A percentile compares a stretch with the other conserved stretches of the same genome.
Conservation (phyloP, 225 moss, liverwort and hornwort genomes). For the Pseudoscleropodium purum region DNA sequence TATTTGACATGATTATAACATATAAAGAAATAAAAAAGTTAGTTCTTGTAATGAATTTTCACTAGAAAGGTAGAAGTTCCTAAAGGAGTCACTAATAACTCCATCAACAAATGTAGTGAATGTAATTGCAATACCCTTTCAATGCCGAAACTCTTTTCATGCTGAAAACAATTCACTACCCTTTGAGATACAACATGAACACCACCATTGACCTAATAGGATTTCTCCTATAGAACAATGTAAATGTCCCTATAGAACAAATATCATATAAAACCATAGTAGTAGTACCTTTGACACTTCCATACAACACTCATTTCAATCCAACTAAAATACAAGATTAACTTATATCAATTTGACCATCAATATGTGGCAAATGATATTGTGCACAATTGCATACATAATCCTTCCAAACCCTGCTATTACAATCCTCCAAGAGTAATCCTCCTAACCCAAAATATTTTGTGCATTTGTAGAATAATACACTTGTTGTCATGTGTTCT, state of each 20-base stretch:
- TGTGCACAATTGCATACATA: accelerated
- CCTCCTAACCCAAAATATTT: accelerated
- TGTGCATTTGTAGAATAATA: neutral
- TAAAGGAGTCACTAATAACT: no score
- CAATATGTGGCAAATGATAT: neutral
- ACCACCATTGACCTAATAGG: accelerated
- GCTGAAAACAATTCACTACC: no score
- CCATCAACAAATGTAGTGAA: neutral
- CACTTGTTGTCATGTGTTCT: accelerated
- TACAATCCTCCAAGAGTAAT: neutral
- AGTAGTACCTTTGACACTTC: accelerated
- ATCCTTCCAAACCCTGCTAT: neutral
- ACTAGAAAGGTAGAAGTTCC: no score
- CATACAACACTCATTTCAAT: neutral
- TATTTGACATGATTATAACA: no score
- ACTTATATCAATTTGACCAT: neutral
- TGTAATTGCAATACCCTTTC: neutral
- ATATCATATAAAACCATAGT: neutral
- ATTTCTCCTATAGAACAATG: neutral
- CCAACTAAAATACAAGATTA: accelerated
- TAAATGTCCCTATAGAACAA: accelerated
- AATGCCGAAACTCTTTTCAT: accelerated
- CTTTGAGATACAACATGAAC: neutral
- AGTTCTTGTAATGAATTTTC: no score
- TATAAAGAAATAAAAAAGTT: no score